Conservation (phyloP, 192 early-diverging fungal genomes). For the Entomortierella chlamydospora region DNA sequence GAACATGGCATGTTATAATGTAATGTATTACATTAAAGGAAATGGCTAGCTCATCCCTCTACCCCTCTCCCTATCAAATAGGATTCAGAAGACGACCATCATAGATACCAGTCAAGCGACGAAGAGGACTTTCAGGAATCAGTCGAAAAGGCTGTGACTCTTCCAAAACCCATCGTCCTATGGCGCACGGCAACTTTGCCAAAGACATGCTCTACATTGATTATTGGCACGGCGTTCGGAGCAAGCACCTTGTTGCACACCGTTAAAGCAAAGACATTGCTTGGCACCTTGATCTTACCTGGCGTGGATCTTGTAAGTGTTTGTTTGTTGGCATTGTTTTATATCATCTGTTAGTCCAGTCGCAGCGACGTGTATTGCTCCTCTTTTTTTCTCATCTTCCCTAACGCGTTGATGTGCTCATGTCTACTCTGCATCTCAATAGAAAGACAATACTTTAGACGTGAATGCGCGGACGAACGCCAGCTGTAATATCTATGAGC, state of each 20-base stretch:
- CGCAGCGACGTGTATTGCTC: too few species aligned
- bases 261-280: slow-evolving; percentile 25
- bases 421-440: neutral
- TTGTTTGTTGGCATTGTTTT: too few species aligned
- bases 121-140: slow-evolving; percentile 50
- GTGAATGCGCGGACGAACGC: slow-evolving; percentile 33
- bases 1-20: too few species aligned
- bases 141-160: slow-evolving; percentile 26
- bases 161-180: slow-evolving; percentile 41
- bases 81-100: slow-evolving; percentile 26
- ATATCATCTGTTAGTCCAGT: too few species aligned
- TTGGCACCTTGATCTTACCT: slow-evolving; percentile 31
- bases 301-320: slow-evolving; percentile 31
- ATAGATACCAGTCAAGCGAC: slow-evolving; percentile 52
- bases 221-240: slow-evolving; percentile 42
- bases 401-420: too few species aligned
- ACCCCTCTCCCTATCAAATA: too few species aligned
- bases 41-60: too few species aligned
- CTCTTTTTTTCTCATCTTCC: neutral
- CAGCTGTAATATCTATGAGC: slow-evolving; percentile 42
- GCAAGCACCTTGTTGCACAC: slow-evolving; percentile 34
- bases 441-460: slow-evolving; percentile 43
- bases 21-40: too few species aligned
- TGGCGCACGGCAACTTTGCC: slow-evolving; percentile 11
- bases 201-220: slow-evolving; percentile 25